Evolutionary conservation across 169 alveolate genomes (phyloP).

Genomic region (Babesia microti): DNA sequence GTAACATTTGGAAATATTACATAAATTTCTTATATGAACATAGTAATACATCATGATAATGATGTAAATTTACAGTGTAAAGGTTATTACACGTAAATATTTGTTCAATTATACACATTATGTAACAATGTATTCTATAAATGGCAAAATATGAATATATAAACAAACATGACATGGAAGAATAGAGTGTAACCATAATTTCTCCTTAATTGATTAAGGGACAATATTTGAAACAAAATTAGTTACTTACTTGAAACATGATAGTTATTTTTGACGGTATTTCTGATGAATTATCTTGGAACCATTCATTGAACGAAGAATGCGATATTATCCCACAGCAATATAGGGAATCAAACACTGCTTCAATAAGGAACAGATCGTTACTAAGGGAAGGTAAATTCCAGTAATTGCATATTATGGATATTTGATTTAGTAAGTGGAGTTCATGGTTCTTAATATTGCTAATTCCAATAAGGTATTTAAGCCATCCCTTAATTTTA

Average conservation of each 20-base stretch:
- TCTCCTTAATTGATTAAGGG: too few relatives aligned
- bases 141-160: too few relatives aligned
- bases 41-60: too few relatives aligned
- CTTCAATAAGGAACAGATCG: conserved; percentile 39
- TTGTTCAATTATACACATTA: too few relatives aligned
- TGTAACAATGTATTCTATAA: too few relatives aligned
- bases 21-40: too few relatives aligned
- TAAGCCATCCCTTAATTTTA: conserved; percentile 11
- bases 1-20: too few relatives aligned
- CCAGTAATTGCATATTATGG: conserved; percentile 16
- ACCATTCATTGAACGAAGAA: conserved; percentile 24
- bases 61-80: too few relatives aligned
- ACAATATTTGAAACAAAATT: too few relatives aligned
- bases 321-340: conserved; percentile 10
- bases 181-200: too few relatives aligned
- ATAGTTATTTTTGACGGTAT: conserved; percentile 36
- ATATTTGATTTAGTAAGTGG: background rate
- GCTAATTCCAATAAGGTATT: conserved; percentile 5
- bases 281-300: conserved; percentile 22
- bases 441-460: conserved; percentile 13
- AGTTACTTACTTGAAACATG: conserved; percentile 27
- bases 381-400: conserved; percentile 27
- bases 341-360: conserved; percentile 36
- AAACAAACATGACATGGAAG: too few relatives aligned
- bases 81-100: too few relatives aligned